Evolutionary conservation across 768 basidiomycete genomes (phyloP), one percentile per base, ranked within the genome.

Genomic region (Lactifluus volemus): DNA sequence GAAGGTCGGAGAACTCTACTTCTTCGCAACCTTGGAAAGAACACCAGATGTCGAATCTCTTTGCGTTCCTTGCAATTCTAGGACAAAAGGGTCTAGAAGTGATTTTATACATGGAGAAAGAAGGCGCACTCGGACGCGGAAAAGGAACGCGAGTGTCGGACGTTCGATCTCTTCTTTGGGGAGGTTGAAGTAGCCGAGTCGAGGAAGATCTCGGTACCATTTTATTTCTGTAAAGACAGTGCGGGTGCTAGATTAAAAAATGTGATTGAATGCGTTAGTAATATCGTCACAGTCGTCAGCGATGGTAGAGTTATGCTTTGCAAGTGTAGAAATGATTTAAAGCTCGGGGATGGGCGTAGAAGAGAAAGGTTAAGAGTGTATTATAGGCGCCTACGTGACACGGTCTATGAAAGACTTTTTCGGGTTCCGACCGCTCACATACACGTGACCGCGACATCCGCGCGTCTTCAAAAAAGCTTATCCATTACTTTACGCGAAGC

Each of bases 401-500:
- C 19, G 44, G 9, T 45, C 45, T 9, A 25, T 25, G 6, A 47
- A 47, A 25, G 45, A 9, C 5, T 5, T 11, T 14, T 49, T 49
- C 29, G 25, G 36, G 51, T 19, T 39, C 51, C 36, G 36, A 52
- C 9, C 3, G 11, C 5, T n/a, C 3, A 41, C 4, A 39, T 49
- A 17, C 60, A 61, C 55, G 60, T 61, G 60, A 58, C 48, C 61
- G 61, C 17, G 56, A 53, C 44, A 38, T 38, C 30, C 14, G 17
- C 12, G 10, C 38, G 12, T 34, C 8, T 39, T 72, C 67, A 83
- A 63, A 83, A 87, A 6, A 90, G 63, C 62, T 73, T 74, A 71
- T 98, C 88, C 79, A 97, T 81, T 8, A 85, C 48, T 71, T 91
- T 91, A 75, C 92, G 81, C 61, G 92, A 90, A 30, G 86, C 83